phyloP scores from a whole-genome alignment of 169 alveolate genomes.

The Plasmodium vinckei region DNA sequence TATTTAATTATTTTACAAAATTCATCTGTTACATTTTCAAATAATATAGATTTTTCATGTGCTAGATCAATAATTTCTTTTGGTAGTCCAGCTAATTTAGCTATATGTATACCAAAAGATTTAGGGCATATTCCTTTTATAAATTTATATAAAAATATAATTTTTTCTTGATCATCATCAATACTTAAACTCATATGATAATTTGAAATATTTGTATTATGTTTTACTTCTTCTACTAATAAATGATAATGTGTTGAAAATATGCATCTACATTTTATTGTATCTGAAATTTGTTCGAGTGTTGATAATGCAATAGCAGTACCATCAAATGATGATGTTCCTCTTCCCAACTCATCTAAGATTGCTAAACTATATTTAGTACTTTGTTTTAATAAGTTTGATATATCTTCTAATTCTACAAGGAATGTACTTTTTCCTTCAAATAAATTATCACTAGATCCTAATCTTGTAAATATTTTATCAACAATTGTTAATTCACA shows the following conservation, averaged over 20 bases:
- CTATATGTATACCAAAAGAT: slow-evolving; percentile 98
- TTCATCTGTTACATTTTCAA: slow-evolving; percentile 74
- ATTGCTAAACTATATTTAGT: slow-evolving; percentile 94
- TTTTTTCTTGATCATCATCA: slow-evolving; percentile 84
- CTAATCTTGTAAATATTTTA: slow-evolving; percentile 98
- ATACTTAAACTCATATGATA: slow-evolving; percentile 91
- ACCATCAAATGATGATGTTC: slow-evolving; percentile 99
- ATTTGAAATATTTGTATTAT: slow-evolving; percentile 78
- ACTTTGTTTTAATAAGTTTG: slow-evolving; percentile 83
- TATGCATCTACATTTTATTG: slow-evolving; percentile 90
- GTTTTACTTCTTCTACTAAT: slow-evolving; percentile 78
- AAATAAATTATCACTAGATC: slow-evolving; percentile 97
- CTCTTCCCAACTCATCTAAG: slow-evolving; percentile 99
- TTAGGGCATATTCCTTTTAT: slow-evolving; percentile 95
- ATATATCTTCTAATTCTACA: slow-evolving; percentile 98
- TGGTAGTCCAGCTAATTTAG: slow-evolving; percentile 95
- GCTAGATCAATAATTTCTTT: slow-evolving; percentile 79
- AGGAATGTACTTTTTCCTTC: slow-evolving; percentile 99
- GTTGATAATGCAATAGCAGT: slow-evolving; percentile 97
- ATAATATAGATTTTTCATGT: slow-evolving; percentile 48
- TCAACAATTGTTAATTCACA: slow-evolving; percentile 95
- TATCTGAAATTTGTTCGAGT: slow-evolving; percentile 89
- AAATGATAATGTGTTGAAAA: slow-evolving; percentile 98
- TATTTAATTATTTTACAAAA: slow-evolving; percentile 67
- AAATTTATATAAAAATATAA: slow-evolving; percentile 94